A percentile compares a stretch with the other conserved stretches of the same genome.
phyloP scores from a whole-genome alignment of 2,329 filamentous ascomycete species.

The Endoconidiophora laricicola region DNA sequence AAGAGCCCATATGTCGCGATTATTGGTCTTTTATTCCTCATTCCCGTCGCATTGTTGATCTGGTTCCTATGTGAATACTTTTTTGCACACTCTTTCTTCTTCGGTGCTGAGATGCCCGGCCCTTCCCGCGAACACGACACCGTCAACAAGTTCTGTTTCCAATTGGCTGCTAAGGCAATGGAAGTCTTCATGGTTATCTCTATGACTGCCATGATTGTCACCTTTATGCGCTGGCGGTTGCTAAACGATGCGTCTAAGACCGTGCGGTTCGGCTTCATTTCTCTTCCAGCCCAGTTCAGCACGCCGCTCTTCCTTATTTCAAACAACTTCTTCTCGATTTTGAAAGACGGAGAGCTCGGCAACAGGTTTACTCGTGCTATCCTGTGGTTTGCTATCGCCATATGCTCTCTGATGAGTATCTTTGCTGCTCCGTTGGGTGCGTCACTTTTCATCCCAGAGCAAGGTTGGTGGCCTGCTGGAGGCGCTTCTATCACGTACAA shows the following conservation, averaged over 20 bases:
- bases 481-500: background rate
- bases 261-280: background rate
- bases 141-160: background rate
- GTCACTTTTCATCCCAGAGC: background rate
- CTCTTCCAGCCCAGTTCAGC: background rate
- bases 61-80: background rate
- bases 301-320: background rate
- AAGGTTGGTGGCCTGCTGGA: background rate
- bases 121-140: background rate
- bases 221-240: background rate
- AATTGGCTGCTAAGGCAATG: background rate
- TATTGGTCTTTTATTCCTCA: background rate
- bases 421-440: slow-evolving; percentile 1
- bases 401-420: background rate
- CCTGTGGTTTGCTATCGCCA: background rate
- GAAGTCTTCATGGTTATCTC: slow-evolving; percentile 1
- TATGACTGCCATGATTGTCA: slow-evolving; percentile 1
- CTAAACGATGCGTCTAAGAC: background rate
- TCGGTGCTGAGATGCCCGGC: background rate
- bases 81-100: background rate
- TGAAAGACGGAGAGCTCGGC: background rate
- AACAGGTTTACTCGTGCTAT: background rate
- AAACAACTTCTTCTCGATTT: background rate
- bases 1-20: background rate
- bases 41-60: background rate